Conservation (phyloP, 306 rosid genomes). For the Quercus aquifolioides region DNA sequence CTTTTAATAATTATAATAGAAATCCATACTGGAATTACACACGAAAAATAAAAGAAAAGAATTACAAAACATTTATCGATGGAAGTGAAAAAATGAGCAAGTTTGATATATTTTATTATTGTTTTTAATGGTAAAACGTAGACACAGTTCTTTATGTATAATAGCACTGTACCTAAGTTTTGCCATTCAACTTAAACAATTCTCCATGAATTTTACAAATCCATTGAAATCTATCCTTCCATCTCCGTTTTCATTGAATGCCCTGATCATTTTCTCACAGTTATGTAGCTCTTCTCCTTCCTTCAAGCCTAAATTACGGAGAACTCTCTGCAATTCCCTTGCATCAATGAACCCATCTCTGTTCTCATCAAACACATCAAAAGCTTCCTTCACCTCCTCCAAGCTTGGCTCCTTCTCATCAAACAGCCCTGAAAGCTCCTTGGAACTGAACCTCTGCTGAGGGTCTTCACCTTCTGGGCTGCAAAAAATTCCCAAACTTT, state of each 20-base stretch:
- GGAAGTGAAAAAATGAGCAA: background rate
- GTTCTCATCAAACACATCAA: constrained; percentile 80
- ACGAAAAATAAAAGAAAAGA: background rate
- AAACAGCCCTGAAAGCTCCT: constrained; percentile 54
- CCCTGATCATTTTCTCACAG: constrained; percentile 69
- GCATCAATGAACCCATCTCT: constrained; percentile 78
- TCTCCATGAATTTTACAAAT: constrained; percentile 74
- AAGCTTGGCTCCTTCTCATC: constrained; percentile 82
- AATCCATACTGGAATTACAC: background rate
- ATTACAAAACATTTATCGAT: background rate
- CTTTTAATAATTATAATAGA: background rate
- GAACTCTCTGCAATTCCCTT: constrained; percentile 62
- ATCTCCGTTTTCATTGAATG: constrained; percentile 56
- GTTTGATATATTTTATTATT: background rate
- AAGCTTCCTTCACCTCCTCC: constrained; percentile 81
- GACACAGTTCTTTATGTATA: rapidly evolving
- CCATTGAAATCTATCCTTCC: constrained; percentile 73
- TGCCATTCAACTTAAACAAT: constrained; percentile 43
- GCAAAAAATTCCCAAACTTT: constrained; percentile 47
- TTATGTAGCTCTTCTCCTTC: constrained; percentile 40
- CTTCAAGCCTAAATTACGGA: constrained; percentile 52
- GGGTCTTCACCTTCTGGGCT: constrained; percentile 49
- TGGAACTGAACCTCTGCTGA: constrained; percentile 26
- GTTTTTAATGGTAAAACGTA: background rate
- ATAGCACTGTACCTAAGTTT: background rate